A percentile compares a stretch with the other conserved stretches of the same genome.
Evolutionary conservation across 2,329 filamentous ascomycete genomes (phyloP).

Genomic region (Aspergillus felis): DNA sequence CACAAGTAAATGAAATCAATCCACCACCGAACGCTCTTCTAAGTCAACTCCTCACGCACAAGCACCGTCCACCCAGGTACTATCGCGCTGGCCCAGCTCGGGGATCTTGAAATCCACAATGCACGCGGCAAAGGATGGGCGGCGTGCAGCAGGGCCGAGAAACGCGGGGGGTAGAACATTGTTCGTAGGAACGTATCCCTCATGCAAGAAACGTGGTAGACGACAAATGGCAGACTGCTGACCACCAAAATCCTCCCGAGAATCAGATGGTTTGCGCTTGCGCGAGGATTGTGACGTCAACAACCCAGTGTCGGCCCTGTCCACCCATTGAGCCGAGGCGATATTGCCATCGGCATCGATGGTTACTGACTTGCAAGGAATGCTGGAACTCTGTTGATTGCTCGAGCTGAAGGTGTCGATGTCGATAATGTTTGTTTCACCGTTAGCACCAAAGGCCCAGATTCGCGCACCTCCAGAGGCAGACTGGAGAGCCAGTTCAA

Average conservation of each 20-base stretch:
- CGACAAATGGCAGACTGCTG: conserved; percentile 18
- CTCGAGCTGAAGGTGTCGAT: conserved; percentile 33
- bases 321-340: conserved; percentile 14
- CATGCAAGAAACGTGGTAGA: conserved; percentile 1
- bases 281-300: conserved; percentile 12
- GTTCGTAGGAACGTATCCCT: conserved; percentile 5
- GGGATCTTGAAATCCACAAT: conserved; percentile 36
- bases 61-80: conserved; percentile 16
- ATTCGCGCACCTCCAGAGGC: conserved; percentile 42
- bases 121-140: conserved; percentile 33
- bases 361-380: conserved; percentile 21
- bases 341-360: conserved; percentile 26
- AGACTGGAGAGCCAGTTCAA: conserved; percentile 49
- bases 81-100: conserved; percentile 21
- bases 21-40: not conserved
- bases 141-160: conserved; percentile 9
- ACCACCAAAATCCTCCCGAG: conserved; percentile 20
- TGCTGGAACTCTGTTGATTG: conserved; percentile 8
- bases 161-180: not conserved
- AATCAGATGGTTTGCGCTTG: conserved; percentile 25
- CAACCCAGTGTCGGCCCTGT: conserved; percentile 8
- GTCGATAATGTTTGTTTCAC: conserved; percentile 46
- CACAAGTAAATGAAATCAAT: not conserved
- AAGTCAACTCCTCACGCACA: not conserved
- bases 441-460: conserved; percentile 50